A percentile compares a stretch with the other conserved stretches of the same genome.
These are phyloP conservation scores for Ephemerocybe angulata DNA, from an alignment of 768 basidiomycete species.

Conservation along the genomic window DNA sequence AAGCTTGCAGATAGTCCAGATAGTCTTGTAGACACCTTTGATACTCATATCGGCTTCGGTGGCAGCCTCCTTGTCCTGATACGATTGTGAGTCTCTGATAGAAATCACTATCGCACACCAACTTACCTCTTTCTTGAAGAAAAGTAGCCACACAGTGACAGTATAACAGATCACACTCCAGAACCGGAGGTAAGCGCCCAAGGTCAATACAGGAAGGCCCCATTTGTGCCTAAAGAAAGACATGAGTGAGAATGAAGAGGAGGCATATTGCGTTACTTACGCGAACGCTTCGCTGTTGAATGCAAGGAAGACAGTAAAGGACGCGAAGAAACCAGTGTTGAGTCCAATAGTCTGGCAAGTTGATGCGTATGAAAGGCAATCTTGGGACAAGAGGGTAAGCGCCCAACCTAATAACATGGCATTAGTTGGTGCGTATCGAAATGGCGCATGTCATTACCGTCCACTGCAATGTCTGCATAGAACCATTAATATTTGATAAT, in stretches of 20 bases:
- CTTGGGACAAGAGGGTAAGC: slow-evolving; percentile 81
- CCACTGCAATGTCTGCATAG: slow-evolving; percentile 87
- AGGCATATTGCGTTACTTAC: slow-evolving; percentile 50
- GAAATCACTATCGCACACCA: slow-evolving; percentile 11
- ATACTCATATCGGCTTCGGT: slow-evolving; percentile 88
- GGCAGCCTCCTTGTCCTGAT: slow-evolving; percentile 75
- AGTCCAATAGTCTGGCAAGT: slow-evolving; percentile 98
- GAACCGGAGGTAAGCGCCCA: slow-evolving; percentile 81
- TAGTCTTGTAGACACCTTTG: slow-evolving; percentile 84
- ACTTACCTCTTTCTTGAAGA: slow-evolving; percentile 84
- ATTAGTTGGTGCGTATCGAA: slow-evolving; percentile 1
- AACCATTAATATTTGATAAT: neutral
- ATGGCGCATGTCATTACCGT: slow-evolving; percentile 54
- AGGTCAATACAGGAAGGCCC: slow-evolving; percentile 68
- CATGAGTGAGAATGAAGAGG: neutral
- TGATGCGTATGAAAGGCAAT: slow-evolving; percentile 93
- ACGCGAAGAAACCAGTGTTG: slow-evolving; percentile 92
- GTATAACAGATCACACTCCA: slow-evolving; percentile 77
- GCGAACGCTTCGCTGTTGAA: slow-evolving; percentile 93
- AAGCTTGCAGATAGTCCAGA: slow-evolving; percentile 90
- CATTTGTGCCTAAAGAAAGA: slow-evolving; percentile 53
- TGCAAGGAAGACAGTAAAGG: slow-evolving; percentile 96
- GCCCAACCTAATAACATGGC: slow-evolving; percentile 57
- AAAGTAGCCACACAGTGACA: slow-evolving; percentile 84
- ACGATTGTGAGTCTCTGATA: neutral